A percentile compares a stretch with the other conserved stretches of the same genome.
Conservation (phyloP, 148 eudicot species). For the Oxyria digyna region DNA sequence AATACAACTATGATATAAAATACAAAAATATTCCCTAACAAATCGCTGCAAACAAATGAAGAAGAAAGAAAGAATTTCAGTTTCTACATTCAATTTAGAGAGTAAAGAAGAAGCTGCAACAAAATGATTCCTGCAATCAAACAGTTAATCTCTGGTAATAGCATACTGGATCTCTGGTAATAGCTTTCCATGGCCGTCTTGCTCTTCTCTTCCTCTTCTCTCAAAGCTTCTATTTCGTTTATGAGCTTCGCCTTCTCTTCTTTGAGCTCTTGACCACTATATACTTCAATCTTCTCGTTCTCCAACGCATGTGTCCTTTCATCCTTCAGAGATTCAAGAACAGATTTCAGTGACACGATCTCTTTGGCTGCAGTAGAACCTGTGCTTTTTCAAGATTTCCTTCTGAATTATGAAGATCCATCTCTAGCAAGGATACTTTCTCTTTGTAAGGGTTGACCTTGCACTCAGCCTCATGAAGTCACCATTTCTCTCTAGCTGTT, state of each 20-base stretch:
- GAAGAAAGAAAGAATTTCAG: background rate
- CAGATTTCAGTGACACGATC: constrained; percentile 32
- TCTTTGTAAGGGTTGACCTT: constrained; percentile 60
- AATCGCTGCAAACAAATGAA: background rate
- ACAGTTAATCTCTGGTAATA: background rate
- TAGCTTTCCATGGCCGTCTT: constrained; percentile 78
- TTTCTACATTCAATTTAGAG: background rate
- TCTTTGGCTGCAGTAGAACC: constrained; percentile 37
- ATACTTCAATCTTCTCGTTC: constrained; percentile 65
- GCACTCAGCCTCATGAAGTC: constrained; percentile 69
- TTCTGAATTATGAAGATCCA: constrained; percentile 56
- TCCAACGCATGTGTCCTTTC: constrained; percentile 53
- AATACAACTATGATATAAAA: no score
- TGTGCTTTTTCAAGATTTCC: constrained; percentile 32
- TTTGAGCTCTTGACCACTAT: constrained; percentile 48
- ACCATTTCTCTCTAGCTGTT: constrained; percentile 69
- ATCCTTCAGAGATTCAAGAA: constrained; percentile 60
- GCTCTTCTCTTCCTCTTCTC: constrained; percentile 66
- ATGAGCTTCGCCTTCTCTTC: constrained; percentile 81
- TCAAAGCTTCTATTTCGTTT: constrained; percentile 50
- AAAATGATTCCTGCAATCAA: constrained; percentile 3
- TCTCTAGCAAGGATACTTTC: constrained; percentile 60
- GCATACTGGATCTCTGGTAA: constrained; percentile 12
- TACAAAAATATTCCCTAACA: background rate
- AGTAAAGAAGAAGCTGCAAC: background rate